Evolutionary conservation across 2,329 filamentous ascomycete genomes (phyloP).

Genomic region (Herpotrichia juniperi): DNA sequence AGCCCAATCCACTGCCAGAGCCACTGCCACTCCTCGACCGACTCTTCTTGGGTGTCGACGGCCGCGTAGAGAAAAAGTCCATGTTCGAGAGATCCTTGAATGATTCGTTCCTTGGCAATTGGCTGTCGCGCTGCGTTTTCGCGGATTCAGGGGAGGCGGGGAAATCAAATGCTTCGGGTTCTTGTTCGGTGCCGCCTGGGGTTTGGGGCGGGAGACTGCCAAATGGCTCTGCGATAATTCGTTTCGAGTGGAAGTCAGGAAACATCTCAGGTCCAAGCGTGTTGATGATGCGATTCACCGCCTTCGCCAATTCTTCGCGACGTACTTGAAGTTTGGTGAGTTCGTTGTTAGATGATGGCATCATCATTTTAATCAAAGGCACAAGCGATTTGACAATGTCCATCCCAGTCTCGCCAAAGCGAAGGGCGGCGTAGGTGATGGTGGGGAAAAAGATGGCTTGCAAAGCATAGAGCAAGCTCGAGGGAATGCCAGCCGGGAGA

Average conservation of each 20-base stretch:
- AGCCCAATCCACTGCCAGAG: constrained; percentile 61
- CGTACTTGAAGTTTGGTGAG: constrained; percentile 77
- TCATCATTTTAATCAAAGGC: constrained; percentile 83
- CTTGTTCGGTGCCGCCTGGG: constrained; percentile 23
- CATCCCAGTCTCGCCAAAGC: constrained; percentile 98
- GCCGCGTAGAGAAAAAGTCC: constrained; percentile 87
- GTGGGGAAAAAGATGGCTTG: constrained; percentile 83
- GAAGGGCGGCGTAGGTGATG: constrained; percentile 89
- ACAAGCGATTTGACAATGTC: constrained; percentile 95
- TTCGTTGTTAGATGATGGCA: constrained; percentile 82
- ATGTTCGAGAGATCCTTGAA: constrained; percentile 89
- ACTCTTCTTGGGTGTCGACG: constrained; percentile 77
- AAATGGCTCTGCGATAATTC: constrained; percentile 47
- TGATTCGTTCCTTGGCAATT: constrained; percentile 82
- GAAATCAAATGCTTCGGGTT: constrained; percentile 33
- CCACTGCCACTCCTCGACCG: constrained; percentile 67
- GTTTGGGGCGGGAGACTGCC: constrained; percentile 26
- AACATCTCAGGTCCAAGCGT: constrained; percentile 94
- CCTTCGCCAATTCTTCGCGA: constrained; percentile 74
- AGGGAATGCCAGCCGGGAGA: constrained; percentile 78
- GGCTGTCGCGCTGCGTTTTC: constrained; percentile 21
- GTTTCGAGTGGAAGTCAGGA: constrained; percentile 70
- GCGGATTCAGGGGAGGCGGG: constrained; percentile 26
- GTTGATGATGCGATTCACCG: constrained; percentile 93
- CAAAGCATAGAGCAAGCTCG: constrained; percentile 70